Conservation (phyloP, 148 eudicot genomes). For the Limonium bicolor region DNA sequence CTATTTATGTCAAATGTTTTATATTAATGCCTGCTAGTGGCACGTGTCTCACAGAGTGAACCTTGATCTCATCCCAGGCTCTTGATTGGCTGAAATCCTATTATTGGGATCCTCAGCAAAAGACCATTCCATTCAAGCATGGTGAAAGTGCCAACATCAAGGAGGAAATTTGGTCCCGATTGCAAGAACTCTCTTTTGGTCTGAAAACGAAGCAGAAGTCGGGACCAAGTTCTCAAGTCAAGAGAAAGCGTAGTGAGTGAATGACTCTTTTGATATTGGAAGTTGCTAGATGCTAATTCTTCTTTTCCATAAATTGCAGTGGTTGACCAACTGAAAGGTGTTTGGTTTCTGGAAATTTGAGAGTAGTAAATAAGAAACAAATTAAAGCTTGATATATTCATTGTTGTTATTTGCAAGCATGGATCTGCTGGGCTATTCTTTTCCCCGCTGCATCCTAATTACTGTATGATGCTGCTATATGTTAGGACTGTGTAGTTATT, state of each 20-base stretch:
- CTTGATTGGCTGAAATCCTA: conserved; percentile 69
- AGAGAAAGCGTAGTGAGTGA: conserved; percentile 50
- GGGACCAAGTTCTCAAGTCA: conserved; percentile 21
- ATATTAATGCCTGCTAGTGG: no score
- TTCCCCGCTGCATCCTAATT: no score
- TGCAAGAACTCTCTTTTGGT: conserved; percentile 37
- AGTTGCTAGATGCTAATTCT: no score
- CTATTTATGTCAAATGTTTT: no score
- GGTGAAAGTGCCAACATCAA: conserved; percentile 23
- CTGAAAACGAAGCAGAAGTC: conserved; percentile 31
- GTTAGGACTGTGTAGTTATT: no score
- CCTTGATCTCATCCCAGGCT: conserved; percentile 52
- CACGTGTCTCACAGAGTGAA: no score
- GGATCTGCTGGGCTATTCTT: no score
- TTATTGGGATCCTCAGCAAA: conserved; percentile 83
- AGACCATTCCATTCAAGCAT: conserved; percentile 30
- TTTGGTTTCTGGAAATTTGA: not conserved
- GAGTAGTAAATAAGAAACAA: no score
- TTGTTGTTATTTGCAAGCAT: no score
- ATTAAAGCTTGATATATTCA: no score
- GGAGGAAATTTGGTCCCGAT: conserved; percentile 46
- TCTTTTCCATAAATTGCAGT: not conserved
- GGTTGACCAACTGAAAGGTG: not conserved
- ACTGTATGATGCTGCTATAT: no score
- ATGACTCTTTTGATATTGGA: conserved; percentile 3